Conservation (phyloP, 257 asterid species). For the Scutellaria galericulata region DNA sequence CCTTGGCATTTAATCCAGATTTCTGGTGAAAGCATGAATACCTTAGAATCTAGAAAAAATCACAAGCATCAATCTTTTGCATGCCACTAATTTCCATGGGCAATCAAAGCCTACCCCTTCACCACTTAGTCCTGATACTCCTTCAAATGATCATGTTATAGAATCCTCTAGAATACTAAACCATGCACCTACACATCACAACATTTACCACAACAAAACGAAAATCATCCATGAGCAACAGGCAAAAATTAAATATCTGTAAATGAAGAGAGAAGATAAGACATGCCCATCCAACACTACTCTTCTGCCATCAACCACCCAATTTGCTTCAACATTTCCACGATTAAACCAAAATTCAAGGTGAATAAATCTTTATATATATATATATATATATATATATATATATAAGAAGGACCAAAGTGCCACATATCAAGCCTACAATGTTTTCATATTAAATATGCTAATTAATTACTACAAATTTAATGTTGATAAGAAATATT, state of each 20-base stretch:
- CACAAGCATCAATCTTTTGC: not conserved
- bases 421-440: too few relatives aligned
- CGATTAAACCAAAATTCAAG: conserved; percentile 25
- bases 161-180: not conserved
- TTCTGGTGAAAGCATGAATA: not conserved
- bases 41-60: not conserved
- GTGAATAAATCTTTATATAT: too few relatives aligned
- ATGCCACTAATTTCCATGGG: conserved; percentile 6
- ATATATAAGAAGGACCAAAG: too few relatives aligned
- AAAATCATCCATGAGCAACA: conserved; percentile 11
- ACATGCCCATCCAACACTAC: conserved; percentile 21
- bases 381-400: too few relatives aligned
- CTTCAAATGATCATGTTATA: not conserved
- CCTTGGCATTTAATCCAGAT: not conserved
- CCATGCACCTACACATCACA: not conserved
- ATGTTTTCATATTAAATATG: too few relatives aligned
- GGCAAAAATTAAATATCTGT: not conserved
- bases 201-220: not conserved
- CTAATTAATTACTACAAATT: too few relatives aligned
- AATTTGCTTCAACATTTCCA: conserved; percentile 4
- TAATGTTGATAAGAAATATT: too few relatives aligned
- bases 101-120: not conserved
- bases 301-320: conserved; percentile 30
- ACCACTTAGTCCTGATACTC: not conserved
- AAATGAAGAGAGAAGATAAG: conserved; percentile 4